Percentiles rank a stretch among this genome's conserved stretches.
Evolutionary conservation across 2,329 filamentous ascomycete species (phyloP).

Genomic region (Epichloe sibirici): DNA sequence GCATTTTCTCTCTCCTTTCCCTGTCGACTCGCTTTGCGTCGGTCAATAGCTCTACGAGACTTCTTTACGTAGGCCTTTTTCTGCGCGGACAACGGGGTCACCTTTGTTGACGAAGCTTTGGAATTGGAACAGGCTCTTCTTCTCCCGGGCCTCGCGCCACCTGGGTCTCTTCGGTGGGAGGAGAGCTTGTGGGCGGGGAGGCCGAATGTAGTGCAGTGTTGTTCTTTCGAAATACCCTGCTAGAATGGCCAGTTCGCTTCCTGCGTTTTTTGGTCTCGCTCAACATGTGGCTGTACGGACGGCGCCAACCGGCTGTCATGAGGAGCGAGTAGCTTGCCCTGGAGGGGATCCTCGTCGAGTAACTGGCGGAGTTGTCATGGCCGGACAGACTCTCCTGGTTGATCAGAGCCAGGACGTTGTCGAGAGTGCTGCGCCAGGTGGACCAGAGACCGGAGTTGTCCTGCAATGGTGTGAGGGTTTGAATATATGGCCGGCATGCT

Average conservation of each 20-base stretch:
- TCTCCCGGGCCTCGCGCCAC: conserved; percentile 23
- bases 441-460: not conserved
- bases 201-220: conserved; percentile 76
- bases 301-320: conserved; percentile 73
- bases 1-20: too few relatives aligned
- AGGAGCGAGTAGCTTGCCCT: conserved; percentile 57
- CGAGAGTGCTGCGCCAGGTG: conserved; percentile 37
- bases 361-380: conserved; percentile 52
- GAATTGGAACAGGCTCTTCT: conserved; percentile 69
- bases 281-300: conserved; percentile 78
- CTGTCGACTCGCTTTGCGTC: not conserved
- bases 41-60: conserved; percentile 58
- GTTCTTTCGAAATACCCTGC: conserved; percentile 63
- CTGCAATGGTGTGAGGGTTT: not conserved
- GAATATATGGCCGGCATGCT: not conserved
- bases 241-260: conserved; percentile 58
- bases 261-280: conserved; percentile 36
- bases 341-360: conserved; percentile 55
- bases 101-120: conserved; percentile 76
- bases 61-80: conserved; percentile 63
- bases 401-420: conserved; percentile 59
- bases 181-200: conserved; percentile 62
- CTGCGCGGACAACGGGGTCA: conserved; percentile 66
- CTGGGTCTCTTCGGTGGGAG: conserved; percentile 53
- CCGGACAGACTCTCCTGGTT: conserved; percentile 47